Base-by-base conservation (phyloP, 805 yeast species). In the Yamadazyma laniorum region DNA sequence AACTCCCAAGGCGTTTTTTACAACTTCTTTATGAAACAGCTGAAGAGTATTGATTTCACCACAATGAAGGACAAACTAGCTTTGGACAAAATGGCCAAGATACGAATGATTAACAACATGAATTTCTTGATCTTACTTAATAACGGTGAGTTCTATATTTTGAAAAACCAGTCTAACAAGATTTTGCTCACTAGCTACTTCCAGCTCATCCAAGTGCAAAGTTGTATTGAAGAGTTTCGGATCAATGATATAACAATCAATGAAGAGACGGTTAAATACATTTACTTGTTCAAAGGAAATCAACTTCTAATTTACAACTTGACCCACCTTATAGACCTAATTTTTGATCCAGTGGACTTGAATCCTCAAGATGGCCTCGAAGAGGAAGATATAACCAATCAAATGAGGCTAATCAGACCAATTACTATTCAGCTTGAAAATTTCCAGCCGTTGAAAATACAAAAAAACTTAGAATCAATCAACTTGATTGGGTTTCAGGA, bases 401-500 rank as follows among this genome's bases (percentile, higher is more conserved):
- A 28, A 28, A 18, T 25, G 35, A 40, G 37, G 6, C 38, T 45
- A 19, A 40, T 52, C 5, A 40, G 42, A 5, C 69, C 71, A 1
- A 62, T 66, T 5, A 38, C 39, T 1, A 51, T 66, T 5, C 41
- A 55, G 7, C 48, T 55, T 15, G 54, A 50, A 5, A 50, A 53
- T 41, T 52, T 50, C 42, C 60, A 56, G 30, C 65, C 66, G 0
- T 42, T 61, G 21, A 43, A 35, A 11, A 41, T 59, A 14, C 48
- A 48, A 12, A 41, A 36, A 15, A 38, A 37, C 3, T 25, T 40
- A 3, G 59, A 55, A 19, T 65, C 74, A 1, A 52, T 70, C 29
- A 67, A 65, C 22, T 55, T 71, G n/a, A 52, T 65, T 25, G 75
- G 77, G 1, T 42, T 75, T 18, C 75, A 71, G 34, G 64, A 56